Evolutionary conservation across 768 basidiomycete species (phyloP), one percentile per base, ranked within the genome.

Genomic region (Pleurotus tuoliensis): DNA sequence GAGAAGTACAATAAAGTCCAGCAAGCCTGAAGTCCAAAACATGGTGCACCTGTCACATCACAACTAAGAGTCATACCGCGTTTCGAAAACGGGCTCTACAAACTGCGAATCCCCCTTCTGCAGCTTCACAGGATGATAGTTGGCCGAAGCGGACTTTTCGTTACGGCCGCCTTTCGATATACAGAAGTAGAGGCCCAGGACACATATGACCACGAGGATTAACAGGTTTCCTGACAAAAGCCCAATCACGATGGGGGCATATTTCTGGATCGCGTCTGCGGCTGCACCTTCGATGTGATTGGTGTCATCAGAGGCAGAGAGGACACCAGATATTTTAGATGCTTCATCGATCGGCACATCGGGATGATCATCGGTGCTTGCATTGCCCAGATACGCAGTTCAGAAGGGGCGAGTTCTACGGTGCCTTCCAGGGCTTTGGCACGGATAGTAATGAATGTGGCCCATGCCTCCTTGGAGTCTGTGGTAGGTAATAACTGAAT

Each of bases 401-500:
- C 30, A 9, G 48, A 25, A 12, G 48, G 48, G 3, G 48, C 25
- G n/a, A 34, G 11, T n/a, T 39, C 51, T 5, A 40, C 41, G 11
- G 39, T 15, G 18, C 51, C 51, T 41, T 39, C 22, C 13, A 53
- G 18, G 16, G 39, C 37, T 24, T 53, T 53, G 18, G 51, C 39
- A 25, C 51, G 51, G 5, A 53, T 38, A 16, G 37, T 6, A 9
- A 5, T n/a, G 38, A 53, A 53, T 38, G 43, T 39, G 8, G 5
- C 13, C 13, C 39, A 39, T 16, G 51, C 51, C 24, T 53, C 51
- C 37, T 7, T 41, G 16, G 39, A 16, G 60, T 82, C 71, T 50
- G 87, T 88, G 7, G 74, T 72, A 0, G 86, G 76, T 43, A 86
- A 74, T 13, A 90, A 69, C 63, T 90, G 88, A 43, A 88, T 73